Base-by-base conservation (phyloP, 345 rosid genomes). In the Citrus glauca region DNA sequence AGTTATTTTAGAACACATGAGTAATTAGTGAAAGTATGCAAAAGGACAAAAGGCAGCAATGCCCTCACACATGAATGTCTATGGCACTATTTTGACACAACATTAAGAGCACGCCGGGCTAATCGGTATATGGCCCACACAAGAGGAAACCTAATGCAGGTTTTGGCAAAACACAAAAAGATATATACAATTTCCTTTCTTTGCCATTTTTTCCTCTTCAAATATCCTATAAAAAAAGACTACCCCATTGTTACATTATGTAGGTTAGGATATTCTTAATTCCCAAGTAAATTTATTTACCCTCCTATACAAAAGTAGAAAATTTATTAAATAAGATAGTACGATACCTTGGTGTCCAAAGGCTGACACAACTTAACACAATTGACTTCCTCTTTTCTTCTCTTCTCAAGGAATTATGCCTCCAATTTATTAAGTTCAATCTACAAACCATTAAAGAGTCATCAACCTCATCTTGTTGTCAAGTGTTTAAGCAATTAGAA, bases 361-460 rank as follows among this genome's bases (percentile, higher is more conserved):
- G 98, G 98, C 81, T 91, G 91, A 68, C 92, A 94, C 50, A 90
- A 24, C 80, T 89, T 91, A 73, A 92, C 95, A 65, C 94, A 96
- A 71, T 89, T 94, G 17, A 93, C 97, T 83, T 96, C 95, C 9
- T 92, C 88, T 13, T 89, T 95, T 66, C 94, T 97, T 66, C 92
- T 91, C 86, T 96, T 98, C 85, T 94, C 97, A 53, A 92, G 89
- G 71, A 96, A 94, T 50, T 92, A 90, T 7, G 91, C 89, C 87
- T 92, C 97, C 32, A 96, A 55, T 61, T 89, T 97, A 81, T 94
- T 91, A 77, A 92, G 88, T 71, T 92, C 87, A 78, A 89, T 81
- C 98, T 96, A 91, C 30, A 79, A 48, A 62, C 71, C 71, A 28
- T 27, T 75, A 50, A n/a, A 64, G 59, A 50, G 28, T 60, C 19